phyloP scores from a whole-genome alignment of 495 filamentous ascomycete species.

The Neurospora pannonica region DNA sequence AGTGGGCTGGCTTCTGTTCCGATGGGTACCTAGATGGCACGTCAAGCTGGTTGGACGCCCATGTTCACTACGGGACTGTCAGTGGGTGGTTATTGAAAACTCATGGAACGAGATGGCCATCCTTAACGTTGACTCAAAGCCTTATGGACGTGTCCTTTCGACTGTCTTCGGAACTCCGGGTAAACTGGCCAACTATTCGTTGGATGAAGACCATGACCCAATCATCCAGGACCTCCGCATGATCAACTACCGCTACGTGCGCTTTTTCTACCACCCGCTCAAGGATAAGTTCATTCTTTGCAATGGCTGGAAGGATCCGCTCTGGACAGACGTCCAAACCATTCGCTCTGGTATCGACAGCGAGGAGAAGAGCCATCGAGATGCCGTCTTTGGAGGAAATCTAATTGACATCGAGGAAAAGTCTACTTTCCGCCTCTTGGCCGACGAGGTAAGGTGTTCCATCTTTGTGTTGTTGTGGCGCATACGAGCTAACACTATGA shows the following conservation, averaged over 20 bases:
- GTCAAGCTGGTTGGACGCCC: conserved; percentile 63
- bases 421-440: conserved; percentile 65
- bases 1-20: conserved; percentile 69
- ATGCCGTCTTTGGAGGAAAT: conserved; percentile 81
- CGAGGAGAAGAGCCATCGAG: conserved; percentile 76
- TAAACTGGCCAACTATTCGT: conserved; percentile 43
- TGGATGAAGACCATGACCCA: conserved; percentile 82
- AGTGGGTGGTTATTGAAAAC: conserved; percentile 93
- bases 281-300: conserved; percentile 79
- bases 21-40: conserved; percentile 85
- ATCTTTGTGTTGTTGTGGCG: not conserved
- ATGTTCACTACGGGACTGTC: conserved; percentile 57
- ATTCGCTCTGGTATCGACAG: conserved; percentile 80
- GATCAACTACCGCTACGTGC: conserved; percentile 87
- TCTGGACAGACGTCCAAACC: conserved; percentile 67
- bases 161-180: conserved; percentile 69
- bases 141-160: conserved; percentile 73
- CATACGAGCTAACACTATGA: not conserved
- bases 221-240: conserved; percentile 59
- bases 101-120: conserved; percentile 89
- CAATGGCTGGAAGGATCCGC: conserved; percentile 86
- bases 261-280: conserved; percentile 81
- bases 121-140: conserved; percentile 51
- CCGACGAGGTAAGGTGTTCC: conserved; percentile 64
- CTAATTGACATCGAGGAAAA: conserved; percentile 88